Conservation (phyloP, 1,139 yeast genomes). For the Yamadazyma blattariae region DNA sequence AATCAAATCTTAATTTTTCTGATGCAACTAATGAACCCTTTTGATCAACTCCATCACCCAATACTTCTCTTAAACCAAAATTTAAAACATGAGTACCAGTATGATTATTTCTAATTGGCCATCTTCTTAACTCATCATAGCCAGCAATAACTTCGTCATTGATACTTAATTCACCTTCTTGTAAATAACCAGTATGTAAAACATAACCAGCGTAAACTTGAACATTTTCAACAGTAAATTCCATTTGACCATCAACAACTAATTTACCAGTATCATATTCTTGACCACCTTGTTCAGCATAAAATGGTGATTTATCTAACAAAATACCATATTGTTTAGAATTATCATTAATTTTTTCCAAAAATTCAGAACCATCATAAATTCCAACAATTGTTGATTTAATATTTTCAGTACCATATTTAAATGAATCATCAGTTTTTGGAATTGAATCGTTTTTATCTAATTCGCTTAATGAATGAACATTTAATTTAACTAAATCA, state of each 20-base stretch:
- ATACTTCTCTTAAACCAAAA: slow-evolving; percentile 78
- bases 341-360: slow-evolving; percentile 38
- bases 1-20: slow-evolving; percentile 93
- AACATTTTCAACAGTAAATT: slow-evolving; percentile 86
- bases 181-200: slow-evolving; percentile 84
- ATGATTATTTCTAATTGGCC: slow-evolving; percentile 96
- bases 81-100: slow-evolving; percentile 97
- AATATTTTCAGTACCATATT: slow-evolving; percentile 65
- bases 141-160: slow-evolving; percentile 78
- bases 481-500: slow-evolving; percentile 74
- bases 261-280: slow-evolving; percentile 93
- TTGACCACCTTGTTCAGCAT: slow-evolving; percentile 99
- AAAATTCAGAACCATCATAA: slow-evolving; percentile 65
- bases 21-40: slow-evolving; percentile 96
- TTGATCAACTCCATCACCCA: slow-evolving; percentile 90
- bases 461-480: slow-evolving; percentile 75
- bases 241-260: slow-evolving; percentile 82
- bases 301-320: slow-evolving; percentile 87
- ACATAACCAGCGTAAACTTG: slow-evolving; percentile 94
- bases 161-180: slow-evolving; percentile 69
- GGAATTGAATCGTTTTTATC: slow-evolving; percentile 58
- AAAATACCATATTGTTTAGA: slow-evolving; percentile 71
- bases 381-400: slow-evolving; percentile 67
- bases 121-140: slow-evolving; percentile 89
- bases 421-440: slow-evolving; percentile 78